Base-by-base conservation (phyloP, 2,329 filamentous ascomycete genomes). In the Claviceps sp. region DNA sequence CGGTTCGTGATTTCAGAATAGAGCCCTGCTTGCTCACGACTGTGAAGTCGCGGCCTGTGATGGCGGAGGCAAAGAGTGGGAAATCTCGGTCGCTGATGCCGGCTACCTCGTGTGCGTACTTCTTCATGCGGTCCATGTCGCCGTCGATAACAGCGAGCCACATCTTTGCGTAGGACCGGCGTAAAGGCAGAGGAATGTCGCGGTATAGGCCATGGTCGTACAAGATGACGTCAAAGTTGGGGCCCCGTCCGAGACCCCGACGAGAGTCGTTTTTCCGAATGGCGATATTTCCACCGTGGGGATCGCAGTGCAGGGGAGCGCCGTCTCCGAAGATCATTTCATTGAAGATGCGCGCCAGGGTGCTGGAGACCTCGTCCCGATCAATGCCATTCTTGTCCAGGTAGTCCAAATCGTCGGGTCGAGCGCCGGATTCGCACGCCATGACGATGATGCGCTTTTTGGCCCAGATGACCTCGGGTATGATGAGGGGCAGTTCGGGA, bases 181-280 rank as follows among this genome's bases (percentile, higher is more conserved):
- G 84, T 30, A 96, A 70, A 1, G 80, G 70, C 52, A 82, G 73
- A 0, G 90, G 87, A 50, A 97, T 97, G 59, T 95, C 88, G 53
- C 94, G 86, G 69, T 98, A 98, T 2, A 98, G 76, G 2, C 93
- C 94, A 66, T 98, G 93, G 64, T 98, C 93, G 70, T 98, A 98
- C 3, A 98, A 77, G 52, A 98, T 85, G 51, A 98, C 80, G 64
- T 98, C 93, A 63, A 98, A 98, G 67, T 97, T 97, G 41, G 82
- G 69, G 4, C 73, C 68, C 45, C 72, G 61, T 13, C 68, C 64
- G 4, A 69, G 76, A 54, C 73, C 72, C 41, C 76, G 72, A 39
- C 78, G 74, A 16, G 66, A 69, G 7, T 75, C 66, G 62, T 91
- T 93, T 65, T 87, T 82, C 43, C 90, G 83, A 55, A 98, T 89